Evolutionary conservation across 148 eudicot genomes (phyloP).

Genomic region (Camellia lanceoleosa): DNA sequence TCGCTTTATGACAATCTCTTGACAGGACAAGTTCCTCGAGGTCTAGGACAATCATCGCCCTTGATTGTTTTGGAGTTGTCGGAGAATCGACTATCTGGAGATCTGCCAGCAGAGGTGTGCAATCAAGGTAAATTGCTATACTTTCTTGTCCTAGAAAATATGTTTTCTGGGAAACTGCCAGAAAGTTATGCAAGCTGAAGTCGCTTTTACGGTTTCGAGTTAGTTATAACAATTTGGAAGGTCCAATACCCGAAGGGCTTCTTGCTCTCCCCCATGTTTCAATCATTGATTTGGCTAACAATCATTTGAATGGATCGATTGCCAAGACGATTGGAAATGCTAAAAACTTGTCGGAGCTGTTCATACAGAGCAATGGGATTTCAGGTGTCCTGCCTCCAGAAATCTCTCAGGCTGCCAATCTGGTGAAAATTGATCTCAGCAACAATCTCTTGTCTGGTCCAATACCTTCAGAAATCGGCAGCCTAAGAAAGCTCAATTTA

Average conservation of each 20-base stretch:
- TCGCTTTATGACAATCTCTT: conserved; percentile 60
- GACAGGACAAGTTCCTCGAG: conserved; percentile 57
- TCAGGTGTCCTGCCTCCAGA: conserved; percentile 62
- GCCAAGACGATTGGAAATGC: conserved; percentile 46
- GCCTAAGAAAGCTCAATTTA: conserved; percentile 53
- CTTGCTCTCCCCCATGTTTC: conserved; percentile 52
- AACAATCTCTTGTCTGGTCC: conserved; percentile 62
- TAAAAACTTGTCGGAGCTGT: conserved; percentile 60
- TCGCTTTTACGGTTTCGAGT: conserved; percentile 75
- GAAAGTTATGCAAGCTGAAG: conserved; percentile 47
- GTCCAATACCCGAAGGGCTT: conserved; percentile 51
- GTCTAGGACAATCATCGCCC: conserved; percentile 50
- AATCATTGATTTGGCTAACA: conserved; percentile 61
- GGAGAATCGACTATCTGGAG: conserved; percentile 54
- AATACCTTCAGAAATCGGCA: conserved; percentile 64
- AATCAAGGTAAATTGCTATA: conserved; percentile 55
- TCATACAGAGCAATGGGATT: conserved; percentile 55
- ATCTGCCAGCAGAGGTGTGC: conserved; percentile 55
- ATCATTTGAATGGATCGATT: conserved; percentile 55
- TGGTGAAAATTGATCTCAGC: conserved; percentile 77
- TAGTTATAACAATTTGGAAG: conserved; percentile 54
- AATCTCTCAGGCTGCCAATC: conserved; percentile 47
- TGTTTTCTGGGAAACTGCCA: conserved; percentile 55
- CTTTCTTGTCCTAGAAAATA: conserved; percentile 58
- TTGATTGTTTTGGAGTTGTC: conserved; percentile 54